Percentiles rank a stretch among this genome's conserved stretches.
Evolutionary conservation across 441 rosid genomes (phyloP).

Genomic region (Cnidoscolus chayamansa): DNA sequence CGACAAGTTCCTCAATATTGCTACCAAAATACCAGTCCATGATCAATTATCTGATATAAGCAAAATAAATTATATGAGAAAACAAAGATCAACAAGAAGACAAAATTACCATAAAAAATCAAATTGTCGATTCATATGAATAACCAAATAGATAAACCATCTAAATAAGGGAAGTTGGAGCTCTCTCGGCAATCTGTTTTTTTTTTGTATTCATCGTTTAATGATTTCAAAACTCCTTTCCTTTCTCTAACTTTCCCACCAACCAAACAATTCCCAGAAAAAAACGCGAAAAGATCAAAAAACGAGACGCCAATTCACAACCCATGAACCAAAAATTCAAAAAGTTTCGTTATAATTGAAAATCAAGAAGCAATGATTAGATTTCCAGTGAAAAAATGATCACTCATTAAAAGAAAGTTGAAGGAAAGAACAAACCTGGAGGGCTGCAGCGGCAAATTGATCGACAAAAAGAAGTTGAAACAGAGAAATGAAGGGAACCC

Average conservation of each 20-base stretch:
- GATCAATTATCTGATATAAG: constrained; percentile 22
- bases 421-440: neutral
- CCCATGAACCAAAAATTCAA: neutral
- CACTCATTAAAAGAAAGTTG: neutral
- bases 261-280: neutral
- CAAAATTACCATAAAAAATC: neutral
- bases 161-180: neutral
- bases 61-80: neutral
- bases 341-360: neutral
- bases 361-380: constrained; percentile 14
- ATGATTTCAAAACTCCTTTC: neutral
- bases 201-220: neutral
- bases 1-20: constrained; percentile 46
- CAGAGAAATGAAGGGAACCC: neutral
- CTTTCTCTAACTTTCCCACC: neutral
- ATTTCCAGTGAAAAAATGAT: neutral
- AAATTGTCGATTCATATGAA: neutral
- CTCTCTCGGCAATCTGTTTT: neutral
- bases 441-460: neutral
- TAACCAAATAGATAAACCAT: neutral
- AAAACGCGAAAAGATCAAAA: too few relatives aligned
- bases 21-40: constrained; percentile 60
- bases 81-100: neutral
- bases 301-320: neutral
- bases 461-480: constrained; percentile 9